These are phyloP conservation scores for Pleurotus giganteus DNA, from an alignment of 768 basidiomycete genomes.

Conservation along the genomic window DNA sequence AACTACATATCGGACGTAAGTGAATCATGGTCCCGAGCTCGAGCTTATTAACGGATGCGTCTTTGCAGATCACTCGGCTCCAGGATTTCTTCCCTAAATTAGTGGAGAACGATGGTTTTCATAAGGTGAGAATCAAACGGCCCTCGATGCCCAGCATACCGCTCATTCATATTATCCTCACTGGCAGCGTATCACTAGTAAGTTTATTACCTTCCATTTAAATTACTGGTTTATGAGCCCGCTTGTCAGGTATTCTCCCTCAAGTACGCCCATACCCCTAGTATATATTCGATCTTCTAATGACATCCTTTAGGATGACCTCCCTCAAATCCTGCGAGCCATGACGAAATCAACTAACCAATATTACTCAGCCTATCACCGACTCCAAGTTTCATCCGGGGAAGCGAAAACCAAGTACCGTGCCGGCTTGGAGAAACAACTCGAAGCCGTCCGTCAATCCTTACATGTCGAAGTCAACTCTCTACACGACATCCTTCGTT, in stretches of 20 bases:
- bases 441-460: not conserved
- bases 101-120: constrained; percentile 3
- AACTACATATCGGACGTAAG: constrained; percentile 4
- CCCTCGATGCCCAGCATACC: not conserved
- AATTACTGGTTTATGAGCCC: not conserved
- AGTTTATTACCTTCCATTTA: not conserved
- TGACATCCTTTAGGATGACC: not conserved
- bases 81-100: constrained; percentile 6
- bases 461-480: not conserved
- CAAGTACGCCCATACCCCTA: not conserved
- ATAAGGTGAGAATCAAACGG: not conserved
- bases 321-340: not conserved
- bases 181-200: constrained; percentile 6
- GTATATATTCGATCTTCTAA: not conserved
- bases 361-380: not conserved
- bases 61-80: constrained; percentile 1
- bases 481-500: not conserved
- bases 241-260: not conserved
- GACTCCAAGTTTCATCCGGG: not conserved
- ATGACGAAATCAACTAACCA: not conserved
- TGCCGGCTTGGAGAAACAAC: not conserved
- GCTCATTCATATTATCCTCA: not conserved
- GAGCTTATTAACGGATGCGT: not conserved
- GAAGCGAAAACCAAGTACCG: not conserved
- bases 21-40: not conserved